Conservation (phyloP, 2,329 filamentous ascomycete species). For the Aphanoascus verrucosus region DNA sequence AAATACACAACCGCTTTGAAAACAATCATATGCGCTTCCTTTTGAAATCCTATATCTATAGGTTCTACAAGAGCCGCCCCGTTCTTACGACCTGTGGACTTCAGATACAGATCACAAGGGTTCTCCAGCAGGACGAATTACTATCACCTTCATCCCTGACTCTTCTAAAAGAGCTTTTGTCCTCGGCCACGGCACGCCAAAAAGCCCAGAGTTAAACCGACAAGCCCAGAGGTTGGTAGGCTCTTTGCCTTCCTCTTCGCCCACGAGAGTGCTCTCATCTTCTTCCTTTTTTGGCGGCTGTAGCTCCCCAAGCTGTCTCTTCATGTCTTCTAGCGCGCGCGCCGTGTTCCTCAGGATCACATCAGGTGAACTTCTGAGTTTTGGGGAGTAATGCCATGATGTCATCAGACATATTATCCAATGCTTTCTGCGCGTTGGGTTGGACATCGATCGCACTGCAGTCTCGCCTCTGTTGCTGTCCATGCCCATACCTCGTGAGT, state of each 20-base stretch:
- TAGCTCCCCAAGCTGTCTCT: slow-evolving; percentile 31
- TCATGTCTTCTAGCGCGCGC: slow-evolving; percentile 40
- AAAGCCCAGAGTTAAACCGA: slow-evolving; percentile 49
- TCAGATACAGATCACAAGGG: slow-evolving; percentile 3
- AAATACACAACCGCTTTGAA: too few species aligned
- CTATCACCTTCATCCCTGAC: slow-evolving; percentile 27
- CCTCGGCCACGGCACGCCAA: slow-evolving; percentile 45
- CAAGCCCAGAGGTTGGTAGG: slow-evolving; percentile 38
- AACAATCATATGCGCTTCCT: too few species aligned
- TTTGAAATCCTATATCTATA: too few species aligned
- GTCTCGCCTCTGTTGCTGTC: neutral
- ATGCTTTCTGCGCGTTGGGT: slow-evolving; percentile 27
- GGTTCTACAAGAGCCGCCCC: too few species aligned
- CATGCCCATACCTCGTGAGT: neutral
- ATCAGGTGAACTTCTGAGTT: slow-evolving; percentile 26
- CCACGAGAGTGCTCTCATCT: slow-evolving; percentile 17
- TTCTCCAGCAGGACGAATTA: slow-evolving; percentile 24
- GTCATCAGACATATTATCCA: slow-evolving; percentile 53
- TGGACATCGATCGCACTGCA: neutral
- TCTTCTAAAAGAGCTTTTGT: slow-evolving; percentile 38
- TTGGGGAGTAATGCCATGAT: slow-evolving; percentile 39
- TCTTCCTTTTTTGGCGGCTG: neutral
- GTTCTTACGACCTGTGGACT: too few species aligned
- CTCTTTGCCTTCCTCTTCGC: slow-evolving; percentile 10
- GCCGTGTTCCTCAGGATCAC: slow-evolving; percentile 42